phyloP scores from a whole-genome alignment of 805 yeast genomes.

The Teunomyces panamensis region DNA sequence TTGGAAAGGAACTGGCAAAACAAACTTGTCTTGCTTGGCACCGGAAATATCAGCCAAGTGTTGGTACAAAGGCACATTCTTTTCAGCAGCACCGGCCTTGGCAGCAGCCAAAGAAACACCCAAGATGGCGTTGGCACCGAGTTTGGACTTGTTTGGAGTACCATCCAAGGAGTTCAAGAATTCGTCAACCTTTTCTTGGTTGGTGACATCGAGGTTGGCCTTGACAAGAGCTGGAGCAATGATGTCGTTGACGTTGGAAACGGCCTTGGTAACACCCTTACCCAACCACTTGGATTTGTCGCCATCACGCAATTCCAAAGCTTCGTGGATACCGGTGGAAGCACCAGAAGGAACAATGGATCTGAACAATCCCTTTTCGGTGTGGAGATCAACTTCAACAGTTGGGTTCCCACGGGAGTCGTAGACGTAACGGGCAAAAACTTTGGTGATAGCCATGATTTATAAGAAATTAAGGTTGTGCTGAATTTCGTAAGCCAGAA shows the following conservation, averaged over 20 bases:
- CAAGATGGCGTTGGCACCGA: constrained; percentile 97
- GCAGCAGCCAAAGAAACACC: constrained; percentile 98
- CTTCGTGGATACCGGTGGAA: constrained; percentile 98
- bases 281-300: constrained; percentile 98
- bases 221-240: constrained; percentile 91
- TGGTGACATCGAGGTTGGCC: constrained; percentile 76
- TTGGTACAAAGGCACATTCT: constrained; percentile 87
- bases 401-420: constrained; percentile 99
- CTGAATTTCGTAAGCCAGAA: no score
- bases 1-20: constrained; percentile 98
- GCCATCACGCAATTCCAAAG: constrained; percentile 96
- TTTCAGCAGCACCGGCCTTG: constrained; percentile 97
- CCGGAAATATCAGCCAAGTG: constrained; percentile 83
- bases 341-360: constrained; percentile 99
- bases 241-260: constrained; percentile 89
- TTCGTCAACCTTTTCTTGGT: constrained; percentile 85
- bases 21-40: constrained; percentile 74
- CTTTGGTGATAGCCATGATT: constrained; percentile 79
- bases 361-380: constrained; percentile 92
- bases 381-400: constrained; percentile 95
- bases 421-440: constrained; percentile 95
- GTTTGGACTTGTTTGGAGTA: constrained; percentile 93
- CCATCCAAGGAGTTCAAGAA: constrained; percentile 89
- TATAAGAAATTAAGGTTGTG: background rate
- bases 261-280: constrained; percentile 97